Percentiles rank a stretch among this genome's conserved stretches.
These are phyloP conservation scores for Pestalotiopsis sp. DNA, from an alignment of 2,329 filamentous ascomycete genomes.

Conservation along the genomic window DNA sequence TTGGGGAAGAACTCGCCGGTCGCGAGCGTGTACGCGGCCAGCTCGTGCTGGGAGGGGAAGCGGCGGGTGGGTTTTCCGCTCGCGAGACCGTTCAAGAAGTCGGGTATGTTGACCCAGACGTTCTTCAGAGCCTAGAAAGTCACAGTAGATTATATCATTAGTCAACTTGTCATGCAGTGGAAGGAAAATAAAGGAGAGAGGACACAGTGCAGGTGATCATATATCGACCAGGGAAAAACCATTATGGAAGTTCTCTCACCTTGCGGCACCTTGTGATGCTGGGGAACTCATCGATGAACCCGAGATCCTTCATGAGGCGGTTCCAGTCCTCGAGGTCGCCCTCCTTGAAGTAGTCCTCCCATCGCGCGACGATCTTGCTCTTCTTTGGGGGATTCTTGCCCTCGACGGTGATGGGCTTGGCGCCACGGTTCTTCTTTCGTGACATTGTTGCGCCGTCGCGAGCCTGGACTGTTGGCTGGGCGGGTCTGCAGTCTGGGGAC, in stretches of 20 bases:
- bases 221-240: not conserved
- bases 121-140: conserved; percentile 39
- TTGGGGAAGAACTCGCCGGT: conserved; percentile 48
- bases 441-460: not conserved
- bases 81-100: conserved; percentile 44
- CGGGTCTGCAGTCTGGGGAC: not conserved
- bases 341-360: conserved; percentile 28
- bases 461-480: not conserved
- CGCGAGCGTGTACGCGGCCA: conserved; percentile 38
- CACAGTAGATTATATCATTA: not conserved
- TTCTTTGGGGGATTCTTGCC: not conserved
- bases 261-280: conserved; percentile 50
- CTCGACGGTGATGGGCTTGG: not conserved
- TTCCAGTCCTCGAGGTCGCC: conserved; percentile 45
- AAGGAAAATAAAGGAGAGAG: not conserved
- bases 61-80: conserved; percentile 27
- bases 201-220: not conserved
- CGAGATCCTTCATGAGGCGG: conserved; percentile 46
- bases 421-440: not conserved
- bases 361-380: conserved; percentile 11
- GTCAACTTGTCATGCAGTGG: not conserved
- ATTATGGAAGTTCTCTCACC: conserved; percentile 30
- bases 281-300: conserved; percentile 35
- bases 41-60: conserved; percentile 34
- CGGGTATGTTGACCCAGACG: conserved; percentile 51